Evolutionary conservation across 805 yeast genomes (phyloP).

Genomic region (Wickerhamia fluorescens): DNA sequence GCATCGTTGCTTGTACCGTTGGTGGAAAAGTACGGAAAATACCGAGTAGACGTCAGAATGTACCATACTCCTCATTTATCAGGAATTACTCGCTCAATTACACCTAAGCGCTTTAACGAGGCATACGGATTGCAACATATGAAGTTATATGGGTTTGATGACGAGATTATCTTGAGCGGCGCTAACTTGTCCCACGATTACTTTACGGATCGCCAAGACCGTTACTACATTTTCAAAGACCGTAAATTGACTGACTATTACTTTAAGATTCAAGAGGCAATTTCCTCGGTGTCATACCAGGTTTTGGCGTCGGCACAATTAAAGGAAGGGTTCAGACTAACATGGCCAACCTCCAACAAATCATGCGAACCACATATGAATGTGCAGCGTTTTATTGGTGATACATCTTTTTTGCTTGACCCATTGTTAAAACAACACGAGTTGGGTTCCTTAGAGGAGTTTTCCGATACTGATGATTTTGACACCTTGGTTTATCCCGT

Average conservation of each 20-base stretch:
- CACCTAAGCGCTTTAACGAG: constrained; percentile 86
- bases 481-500: constrained; percentile 81
- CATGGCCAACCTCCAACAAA: constrained; percentile 69
- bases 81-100: constrained; percentile 54
- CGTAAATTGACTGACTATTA: constrained; percentile 62
- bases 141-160: constrained; percentile 94
- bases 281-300: constrained; percentile 66
- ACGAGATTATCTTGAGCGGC: constrained; percentile 81
- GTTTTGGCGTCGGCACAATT: constrained; percentile 38
- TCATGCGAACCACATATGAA: constrained; percentile 63
- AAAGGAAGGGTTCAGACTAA: constrained; percentile 45
- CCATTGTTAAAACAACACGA: constrained; percentile 49
- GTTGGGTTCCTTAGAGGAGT: constrained; percentile 24
- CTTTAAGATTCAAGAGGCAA: constrained; percentile 57
- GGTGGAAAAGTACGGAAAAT: constrained; percentile 54
- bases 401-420: constrained; percentile 48
- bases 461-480: constrained; percentile 26
- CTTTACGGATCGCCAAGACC: constrained; percentile 90
- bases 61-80: constrained; percentile 84
- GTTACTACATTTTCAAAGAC: constrained; percentile 71
- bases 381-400: constrained; percentile 43
- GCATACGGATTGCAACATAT: constrained; percentile 93
- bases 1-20: constrained; percentile 69
- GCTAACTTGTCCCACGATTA: constrained; percentile 90
- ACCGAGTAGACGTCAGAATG: constrained; percentile 71